Percentiles rank a stretch among this genome's conserved stretches.
Evolutionary conservation across 768 basidiomycete species (phyloP).

Genomic region (Mycena floridula): DNA sequence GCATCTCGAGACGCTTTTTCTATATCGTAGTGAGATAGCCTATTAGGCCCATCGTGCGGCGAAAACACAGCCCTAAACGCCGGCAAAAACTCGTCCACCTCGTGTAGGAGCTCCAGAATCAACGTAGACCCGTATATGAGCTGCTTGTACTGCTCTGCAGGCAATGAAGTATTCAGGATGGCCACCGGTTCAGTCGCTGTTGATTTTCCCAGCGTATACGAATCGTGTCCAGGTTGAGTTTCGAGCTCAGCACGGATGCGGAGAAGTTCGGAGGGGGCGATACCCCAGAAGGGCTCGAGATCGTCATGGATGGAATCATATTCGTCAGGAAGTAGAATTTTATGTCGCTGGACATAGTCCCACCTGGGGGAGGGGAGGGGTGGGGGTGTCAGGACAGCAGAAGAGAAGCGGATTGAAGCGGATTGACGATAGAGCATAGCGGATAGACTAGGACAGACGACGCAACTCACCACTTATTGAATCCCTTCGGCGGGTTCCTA

Average conservation of each 20-base stretch:
- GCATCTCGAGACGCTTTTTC: constrained; percentile 25
- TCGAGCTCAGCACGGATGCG: constrained; percentile 22
- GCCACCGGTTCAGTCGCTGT: constrained; percentile 6
- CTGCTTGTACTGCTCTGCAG: constrained; percentile 14
- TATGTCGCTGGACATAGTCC: constrained; percentile 28
- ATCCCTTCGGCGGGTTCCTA: constrained; percentile 34
- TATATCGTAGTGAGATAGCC: constrained; percentile 25
- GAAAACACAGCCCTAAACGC: constrained; percentile 36
- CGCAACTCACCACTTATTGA: constrained; percentile 39
- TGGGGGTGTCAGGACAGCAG: no score
- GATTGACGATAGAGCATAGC: no score
- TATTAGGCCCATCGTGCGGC: constrained; percentile 31
- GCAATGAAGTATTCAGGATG: neutral
- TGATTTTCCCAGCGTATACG: constrained; percentile 28
- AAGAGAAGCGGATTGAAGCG: no score
- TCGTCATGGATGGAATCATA: constrained; percentile 44
- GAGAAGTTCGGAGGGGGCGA: constrained; percentile 26
- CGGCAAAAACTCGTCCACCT: constrained; percentile 31
- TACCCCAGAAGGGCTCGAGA: constrained; percentile 38
- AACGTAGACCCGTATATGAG: constrained; percentile 9
- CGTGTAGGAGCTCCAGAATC: constrained; percentile 25
- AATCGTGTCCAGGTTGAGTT: constrained; percentile 16
- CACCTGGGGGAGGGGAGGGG: constrained; percentile 33
- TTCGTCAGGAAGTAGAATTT: constrained; percentile 46
- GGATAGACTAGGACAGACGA: neutral